Percentiles rank a stretch among this genome's conserved stretches.
These are phyloP conservation scores for Stephania yunnanensis DNA, from an alignment of 164 flowering plant genomes.

Conservation along the genomic window DNA sequence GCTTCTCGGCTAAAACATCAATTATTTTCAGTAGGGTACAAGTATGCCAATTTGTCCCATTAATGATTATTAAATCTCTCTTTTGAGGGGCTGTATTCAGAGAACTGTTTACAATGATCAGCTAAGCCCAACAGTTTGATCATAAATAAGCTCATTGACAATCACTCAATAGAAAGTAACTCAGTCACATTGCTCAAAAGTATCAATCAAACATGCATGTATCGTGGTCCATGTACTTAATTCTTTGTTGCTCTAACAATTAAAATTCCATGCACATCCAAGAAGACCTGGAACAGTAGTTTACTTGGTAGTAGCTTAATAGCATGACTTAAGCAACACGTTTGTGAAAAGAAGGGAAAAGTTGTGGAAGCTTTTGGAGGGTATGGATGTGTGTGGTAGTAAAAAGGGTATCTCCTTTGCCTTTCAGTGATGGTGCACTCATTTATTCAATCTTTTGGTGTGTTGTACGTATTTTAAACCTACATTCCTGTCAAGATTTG, in stretches of 20 bases:
- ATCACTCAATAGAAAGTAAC: not conserved
- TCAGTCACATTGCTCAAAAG: not conserved
- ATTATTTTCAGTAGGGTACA: too few relatives aligned
- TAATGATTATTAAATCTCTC: not conserved
- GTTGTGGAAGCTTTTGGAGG: slow-evolving; percentile 5
- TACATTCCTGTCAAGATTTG: too few relatives aligned
- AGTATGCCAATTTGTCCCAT: slow-evolving; percentile 11
- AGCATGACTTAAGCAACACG: slow-evolving; percentile 14
- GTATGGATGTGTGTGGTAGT: not conserved
- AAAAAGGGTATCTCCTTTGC: not conserved
- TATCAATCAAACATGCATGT: not conserved
- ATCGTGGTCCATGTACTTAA: not conserved
- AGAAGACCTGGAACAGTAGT: not conserved
- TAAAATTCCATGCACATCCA: not conserved
- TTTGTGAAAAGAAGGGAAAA: slow-evolving; percentile 7
- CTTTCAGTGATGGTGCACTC: slow-evolving; percentile 1
- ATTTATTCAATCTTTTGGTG: slow-evolving; percentile 1
- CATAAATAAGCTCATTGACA: not conserved
- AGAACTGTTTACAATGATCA: not conserved
- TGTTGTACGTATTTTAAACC: too few relatives aligned
- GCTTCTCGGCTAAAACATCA: too few relatives aligned
- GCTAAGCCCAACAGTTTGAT: not conserved
- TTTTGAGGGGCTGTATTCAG: not conserved
- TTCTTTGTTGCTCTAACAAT: not conserved
- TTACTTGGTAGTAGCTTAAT: not conserved